A percentile compares a stretch with the other conserved stretches of the same genome.
Conservation (phyloP, 257 asterid species). For the Linaria vulgaris region DNA sequence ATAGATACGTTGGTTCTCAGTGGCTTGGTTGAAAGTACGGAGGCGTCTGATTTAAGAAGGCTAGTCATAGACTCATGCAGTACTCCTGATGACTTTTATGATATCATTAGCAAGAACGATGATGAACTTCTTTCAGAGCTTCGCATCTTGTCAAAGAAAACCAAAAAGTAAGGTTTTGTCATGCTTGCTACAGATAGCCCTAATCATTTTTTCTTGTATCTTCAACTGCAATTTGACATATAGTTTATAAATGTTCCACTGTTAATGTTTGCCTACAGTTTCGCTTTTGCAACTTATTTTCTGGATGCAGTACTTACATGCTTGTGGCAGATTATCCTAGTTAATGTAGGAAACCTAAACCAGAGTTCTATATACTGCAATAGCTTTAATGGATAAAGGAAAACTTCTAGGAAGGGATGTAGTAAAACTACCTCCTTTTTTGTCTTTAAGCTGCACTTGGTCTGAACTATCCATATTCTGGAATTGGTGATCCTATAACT, state of each 20-base stretch:
- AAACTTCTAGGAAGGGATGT: constrained; percentile 7
- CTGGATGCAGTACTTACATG: constrained; percentile 12
- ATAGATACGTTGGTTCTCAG: constrained; percentile 76
- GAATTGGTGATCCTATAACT: neutral
- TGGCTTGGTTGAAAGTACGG: constrained; percentile 54
- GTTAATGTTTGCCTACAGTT: neutral
- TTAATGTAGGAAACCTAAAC: neutral
- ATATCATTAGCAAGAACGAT: constrained; percentile 43
- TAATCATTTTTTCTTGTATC: constrained; percentile 8
- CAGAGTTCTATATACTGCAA: constrained; percentile 5
- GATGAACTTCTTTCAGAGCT: constrained; percentile 61
- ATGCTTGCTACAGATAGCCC: constrained; percentile 21
- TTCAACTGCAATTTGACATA: constrained; percentile 13
- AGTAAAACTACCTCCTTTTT: constrained; percentile 4
- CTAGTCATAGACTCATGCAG: constrained; percentile 51
- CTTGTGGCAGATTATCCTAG: neutral
- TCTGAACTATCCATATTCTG: neutral
- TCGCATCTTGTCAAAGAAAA: constrained; percentile 45
- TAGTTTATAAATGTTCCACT: neutral
- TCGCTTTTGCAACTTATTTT: constrained; percentile 7
- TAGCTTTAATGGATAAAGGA: neutral
- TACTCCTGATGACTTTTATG: constrained; percentile 47
- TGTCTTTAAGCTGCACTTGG: neutral
- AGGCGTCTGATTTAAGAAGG: constrained; percentile 72
- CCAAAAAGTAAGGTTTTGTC: constrained; percentile 45